Conservation (phyloP, 495 filamentous ascomycete genomes). For the Aspergillus hancockii region DNA sequence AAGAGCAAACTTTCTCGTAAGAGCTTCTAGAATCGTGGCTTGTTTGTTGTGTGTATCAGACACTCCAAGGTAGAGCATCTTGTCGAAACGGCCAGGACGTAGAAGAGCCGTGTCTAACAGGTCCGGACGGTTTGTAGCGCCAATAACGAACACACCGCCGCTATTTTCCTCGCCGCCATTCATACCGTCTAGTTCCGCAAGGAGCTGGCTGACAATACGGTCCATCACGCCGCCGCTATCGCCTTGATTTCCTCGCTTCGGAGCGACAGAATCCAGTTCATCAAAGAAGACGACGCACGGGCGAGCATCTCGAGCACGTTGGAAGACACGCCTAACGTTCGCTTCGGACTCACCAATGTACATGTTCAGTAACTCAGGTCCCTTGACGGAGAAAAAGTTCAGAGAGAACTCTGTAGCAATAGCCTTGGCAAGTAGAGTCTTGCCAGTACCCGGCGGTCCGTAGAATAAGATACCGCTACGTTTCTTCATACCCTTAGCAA, state of each 20-base stretch:
- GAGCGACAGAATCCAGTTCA: conserved; percentile 94
- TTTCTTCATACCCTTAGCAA: conserved; percentile 99
- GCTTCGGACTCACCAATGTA: conserved; percentile 99
- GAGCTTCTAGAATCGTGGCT: conserved; percentile 86
- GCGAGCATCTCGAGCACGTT: conserved; percentile 89
- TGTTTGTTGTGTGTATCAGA: conserved; percentile 98
- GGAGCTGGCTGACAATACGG: conserved; percentile 91
- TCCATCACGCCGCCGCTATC: conserved; percentile 99
- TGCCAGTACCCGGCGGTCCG: conserved; percentile 93
- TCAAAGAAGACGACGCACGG: conserved; percentile 99
- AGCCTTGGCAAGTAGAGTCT: conserved; percentile 94
- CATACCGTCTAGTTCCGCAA: conserved; percentile 97
- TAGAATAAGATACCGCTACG: conserved; percentile 97
- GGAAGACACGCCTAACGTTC: conserved; percentile 94
- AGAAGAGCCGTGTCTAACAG: conserved; percentile 88
- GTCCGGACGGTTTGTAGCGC: conserved; percentile 94
- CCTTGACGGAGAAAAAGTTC: conserved; percentile 99
- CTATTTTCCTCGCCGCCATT: conserved; percentile 83
- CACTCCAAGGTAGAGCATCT: conserved; percentile 97
- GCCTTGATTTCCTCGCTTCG: conserved; percentile 95
- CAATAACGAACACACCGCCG: conserved; percentile 95
- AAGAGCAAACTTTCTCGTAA: conserved; percentile 92
- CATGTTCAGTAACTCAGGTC: conserved; percentile 97
- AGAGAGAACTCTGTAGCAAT: conserved; percentile 98
- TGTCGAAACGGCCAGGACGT: conserved; percentile 92